Conservation (phyloP, 176 grass and related monocot genomes). For the Aegilops sharonensis region DNA sequence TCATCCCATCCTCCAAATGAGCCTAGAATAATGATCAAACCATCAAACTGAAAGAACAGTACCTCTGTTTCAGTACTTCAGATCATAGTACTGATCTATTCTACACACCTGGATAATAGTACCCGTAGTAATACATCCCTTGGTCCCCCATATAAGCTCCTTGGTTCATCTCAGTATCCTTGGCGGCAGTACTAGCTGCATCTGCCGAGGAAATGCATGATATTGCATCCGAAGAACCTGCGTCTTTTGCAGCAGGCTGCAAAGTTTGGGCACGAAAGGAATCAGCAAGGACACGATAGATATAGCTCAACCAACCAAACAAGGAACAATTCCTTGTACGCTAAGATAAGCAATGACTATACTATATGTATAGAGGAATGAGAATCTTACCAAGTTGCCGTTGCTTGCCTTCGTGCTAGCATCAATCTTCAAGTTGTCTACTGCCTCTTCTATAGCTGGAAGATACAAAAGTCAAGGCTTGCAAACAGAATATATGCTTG, state of each 20-base stretch:
- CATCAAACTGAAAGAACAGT: conserved; percentile 18
- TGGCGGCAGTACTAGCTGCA: conserved; percentile 54
- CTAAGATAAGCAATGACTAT: conserved; percentile 29
- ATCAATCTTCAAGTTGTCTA: conserved; percentile 72
- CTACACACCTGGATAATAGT: conserved; percentile 79
- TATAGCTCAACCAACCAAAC: conserved; percentile 28
- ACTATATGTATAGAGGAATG: conserved; percentile 13
- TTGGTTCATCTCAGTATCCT: conserved; percentile 59
- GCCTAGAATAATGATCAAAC: conserved; percentile 41
- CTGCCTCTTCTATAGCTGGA: conserved; percentile 60
- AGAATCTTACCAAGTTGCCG: conserved; percentile 66
- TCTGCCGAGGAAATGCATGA: conserved; percentile 80
- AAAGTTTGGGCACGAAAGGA: conserved; percentile 34
- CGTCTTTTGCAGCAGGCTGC: conserved; percentile 59
- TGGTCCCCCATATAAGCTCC: conserved; percentile 54
- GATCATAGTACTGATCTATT: conserved; percentile 10
- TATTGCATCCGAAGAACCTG: conserved; percentile 63
- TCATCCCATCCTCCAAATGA: conserved; percentile 67
- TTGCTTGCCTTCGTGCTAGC: conserved; percentile 48
- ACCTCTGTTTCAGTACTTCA: conserved; percentile 3
- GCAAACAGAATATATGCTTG: conserved; percentile 42
- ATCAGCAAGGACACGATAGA: conserved; percentile 31
- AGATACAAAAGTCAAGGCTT: conserved; percentile 61
- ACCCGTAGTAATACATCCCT: conserved; percentile 75
- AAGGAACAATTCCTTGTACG: conserved; percentile 31